A percentile compares a stretch with the other conserved stretches of the same genome.
phyloP scores from a whole-genome alignment of 306 rosid species.

The Luffa aegyptiaca region DNA sequence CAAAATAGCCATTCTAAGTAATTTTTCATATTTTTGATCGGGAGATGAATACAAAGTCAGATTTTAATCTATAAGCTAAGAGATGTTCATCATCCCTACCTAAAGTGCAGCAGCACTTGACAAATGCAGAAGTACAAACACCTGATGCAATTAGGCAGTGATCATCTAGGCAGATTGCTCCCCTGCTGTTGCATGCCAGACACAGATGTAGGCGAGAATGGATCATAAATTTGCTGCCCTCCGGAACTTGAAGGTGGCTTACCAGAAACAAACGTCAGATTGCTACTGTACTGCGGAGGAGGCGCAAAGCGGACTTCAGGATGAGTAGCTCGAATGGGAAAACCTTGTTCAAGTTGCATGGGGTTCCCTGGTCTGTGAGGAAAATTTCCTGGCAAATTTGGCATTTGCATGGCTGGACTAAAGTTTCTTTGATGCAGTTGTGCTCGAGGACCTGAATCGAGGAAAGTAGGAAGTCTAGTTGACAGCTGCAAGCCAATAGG shows the following conservation, averaged over 20 bases:
- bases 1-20: not conserved
- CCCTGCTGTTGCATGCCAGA: conserved; percentile 25
- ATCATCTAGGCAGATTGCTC: conserved; percentile 26
- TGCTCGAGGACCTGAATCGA: conserved; percentile 30
- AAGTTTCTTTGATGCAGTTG: conserved; percentile 53
- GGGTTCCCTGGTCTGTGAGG: conserved; percentile 32
- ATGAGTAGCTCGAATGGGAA: conserved; percentile 26
- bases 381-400: conserved; percentile 20
- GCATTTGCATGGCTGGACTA: conserved; percentile 42
- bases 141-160: not conserved
- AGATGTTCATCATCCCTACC: not conserved
- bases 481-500: conserved; percentile 29
- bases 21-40: not conserved
- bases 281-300: conserved; percentile 37
- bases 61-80: not conserved
- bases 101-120: not conserved
- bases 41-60: not conserved
- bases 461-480: conserved; percentile 37
- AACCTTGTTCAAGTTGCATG: conserved; percentile 36
- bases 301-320: conserved; percentile 23
- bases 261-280: conserved; percentile 30
- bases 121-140: not conserved
- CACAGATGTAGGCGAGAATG: conserved; percentile 79
- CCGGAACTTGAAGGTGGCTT: conserved; percentile 33
- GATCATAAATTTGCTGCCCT: conserved; percentile 83